Conservation (phyloP, 371 early-diverging fungal genomes). For the Lichtheimia ornata region DNA sequence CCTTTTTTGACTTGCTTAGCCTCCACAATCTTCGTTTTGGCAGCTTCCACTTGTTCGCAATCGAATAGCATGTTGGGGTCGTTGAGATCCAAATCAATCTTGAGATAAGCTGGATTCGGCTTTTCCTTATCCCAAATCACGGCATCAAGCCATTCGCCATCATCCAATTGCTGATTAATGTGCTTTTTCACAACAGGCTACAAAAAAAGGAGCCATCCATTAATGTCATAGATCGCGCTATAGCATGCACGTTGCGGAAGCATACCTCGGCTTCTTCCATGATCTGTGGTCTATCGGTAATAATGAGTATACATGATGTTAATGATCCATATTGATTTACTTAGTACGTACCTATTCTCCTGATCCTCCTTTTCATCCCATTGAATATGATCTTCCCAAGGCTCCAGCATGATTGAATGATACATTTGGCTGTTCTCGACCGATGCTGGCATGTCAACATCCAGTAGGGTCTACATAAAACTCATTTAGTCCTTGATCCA, state of each 20-base stretch:
- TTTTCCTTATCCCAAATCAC: slow-evolving; percentile 80
- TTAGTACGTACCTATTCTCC: neutral
- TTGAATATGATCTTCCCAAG: slow-evolving; percentile 84
- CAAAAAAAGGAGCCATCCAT: too few species aligned
- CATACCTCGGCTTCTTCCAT: too few species aligned
- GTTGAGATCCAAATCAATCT: slow-evolving; percentile 71
- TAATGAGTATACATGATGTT: too few species aligned
- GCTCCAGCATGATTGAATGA: slow-evolving; percentile 68
- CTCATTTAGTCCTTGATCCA: neutral
- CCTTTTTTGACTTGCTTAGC: slow-evolving; percentile 46
- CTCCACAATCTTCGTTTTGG: slow-evolving; percentile 38
- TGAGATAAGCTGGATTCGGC: slow-evolving; percentile 56
- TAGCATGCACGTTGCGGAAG: too few species aligned
- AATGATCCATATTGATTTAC: too few species aligned
- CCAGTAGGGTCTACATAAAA: neutral
- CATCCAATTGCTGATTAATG: slow-evolving; percentile 58
- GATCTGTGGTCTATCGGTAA: too few species aligned
- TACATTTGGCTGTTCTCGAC: slow-evolving; percentile 19
- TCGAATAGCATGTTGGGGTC: slow-evolving; percentile 79
- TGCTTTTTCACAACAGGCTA: slow-evolving; percentile 27
- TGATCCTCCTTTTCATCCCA: slow-evolving; percentile 68
- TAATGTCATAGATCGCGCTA: too few species aligned
- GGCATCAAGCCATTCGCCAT: slow-evolving; percentile 65
- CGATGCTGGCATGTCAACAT: slow-evolving; percentile 21
- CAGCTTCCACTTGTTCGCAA: slow-evolving; percentile 55